A percentile compares a stretch with the other conserved stretches of the same genome.
Conservation (phyloP, 2,329 filamentous ascomycete genomes). For the Pestalotiopsis sp. region DNA sequence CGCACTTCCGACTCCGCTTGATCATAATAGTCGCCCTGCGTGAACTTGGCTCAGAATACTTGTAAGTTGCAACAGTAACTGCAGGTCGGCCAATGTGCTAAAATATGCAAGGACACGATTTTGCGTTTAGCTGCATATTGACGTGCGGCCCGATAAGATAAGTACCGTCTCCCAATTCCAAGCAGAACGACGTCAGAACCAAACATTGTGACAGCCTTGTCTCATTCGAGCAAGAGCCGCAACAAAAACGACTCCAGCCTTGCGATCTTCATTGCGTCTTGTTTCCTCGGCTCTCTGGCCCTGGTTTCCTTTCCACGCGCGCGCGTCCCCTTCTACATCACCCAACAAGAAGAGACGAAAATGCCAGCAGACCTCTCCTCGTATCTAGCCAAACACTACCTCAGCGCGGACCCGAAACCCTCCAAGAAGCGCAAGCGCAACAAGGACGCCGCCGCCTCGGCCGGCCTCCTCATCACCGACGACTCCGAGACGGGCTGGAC, state of each 20-base stretch:
- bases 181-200: constrained; percentile 1
- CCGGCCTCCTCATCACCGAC: constrained; percentile 63
- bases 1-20: too few relatives aligned
- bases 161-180: background rate
- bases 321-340: background rate
- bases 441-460: constrained; percentile 34
- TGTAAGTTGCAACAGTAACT: background rate
- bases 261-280: background rate
- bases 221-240: background rate
- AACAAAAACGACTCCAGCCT: background rate
- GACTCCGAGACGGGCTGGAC: constrained; percentile 60
- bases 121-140: background rate
- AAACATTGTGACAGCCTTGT: background rate
- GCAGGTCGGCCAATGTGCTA: background rate
- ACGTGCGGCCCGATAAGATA: background rate
- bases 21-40: too few relatives aligned
- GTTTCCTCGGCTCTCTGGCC: background rate
- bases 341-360: background rate
- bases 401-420: constrained; percentile 60
- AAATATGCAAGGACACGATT: background rate
- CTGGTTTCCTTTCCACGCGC: background rate
- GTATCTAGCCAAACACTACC: constrained; percentile 91
- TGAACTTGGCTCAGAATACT: too few relatives aligned
- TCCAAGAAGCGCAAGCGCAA: constrained; percentile 60
- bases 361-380: constrained; percentile 68